Conservation (phyloP, 441 rosid genomes). For the Macaranga tanarius region DNA sequence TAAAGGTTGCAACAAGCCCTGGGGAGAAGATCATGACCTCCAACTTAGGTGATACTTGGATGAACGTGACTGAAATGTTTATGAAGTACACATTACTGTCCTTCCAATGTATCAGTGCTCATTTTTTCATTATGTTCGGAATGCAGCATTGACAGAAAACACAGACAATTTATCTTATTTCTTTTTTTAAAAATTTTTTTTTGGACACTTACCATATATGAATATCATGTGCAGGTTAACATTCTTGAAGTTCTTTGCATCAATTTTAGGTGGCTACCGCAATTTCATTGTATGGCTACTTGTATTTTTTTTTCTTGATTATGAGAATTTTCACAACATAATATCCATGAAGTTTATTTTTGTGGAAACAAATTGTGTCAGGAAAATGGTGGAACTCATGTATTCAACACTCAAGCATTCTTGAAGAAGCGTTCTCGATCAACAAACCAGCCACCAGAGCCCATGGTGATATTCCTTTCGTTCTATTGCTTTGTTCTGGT, state of each 20-base stretch:
- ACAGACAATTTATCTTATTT: background rate
- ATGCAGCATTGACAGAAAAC: background rate
- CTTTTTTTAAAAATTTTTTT: background rate
- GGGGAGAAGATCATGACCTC: slow-evolving; percentile 95
- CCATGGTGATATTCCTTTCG: slow-evolving; percentile 62
- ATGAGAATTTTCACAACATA: background rate
- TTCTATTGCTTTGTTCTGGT: slow-evolving; percentile 7
- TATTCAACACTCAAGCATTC: slow-evolving; percentile 88
- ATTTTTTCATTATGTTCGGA: background rate
- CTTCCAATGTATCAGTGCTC: slow-evolving; percentile 10
- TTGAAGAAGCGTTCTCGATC: slow-evolving; percentile 89
- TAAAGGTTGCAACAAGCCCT: slow-evolving; percentile 71
- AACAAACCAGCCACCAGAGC: slow-evolving; percentile 85
- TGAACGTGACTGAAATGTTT: slow-evolving; percentile 24
- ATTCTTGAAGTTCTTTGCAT: slow-evolving; percentile 92
- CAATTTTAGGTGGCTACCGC: slow-evolving; percentile 76
- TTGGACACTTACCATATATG: background rate
- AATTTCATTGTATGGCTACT: slow-evolving; percentile 77
- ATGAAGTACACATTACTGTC: slow-evolving; percentile 29
- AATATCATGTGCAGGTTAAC: slow-evolving; percentile 51
- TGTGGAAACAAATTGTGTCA: slow-evolving; percentile 28
- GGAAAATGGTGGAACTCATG: slow-evolving; percentile 70
- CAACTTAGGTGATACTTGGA: slow-evolving; percentile 80
- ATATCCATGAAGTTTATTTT: slow-evolving; percentile 5
- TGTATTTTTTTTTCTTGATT: slow-evolving; percentile 22